Base-by-base conservation (phyloP, 768 basidiomycete species). In the Termitomyces bulborhizus region DNA sequence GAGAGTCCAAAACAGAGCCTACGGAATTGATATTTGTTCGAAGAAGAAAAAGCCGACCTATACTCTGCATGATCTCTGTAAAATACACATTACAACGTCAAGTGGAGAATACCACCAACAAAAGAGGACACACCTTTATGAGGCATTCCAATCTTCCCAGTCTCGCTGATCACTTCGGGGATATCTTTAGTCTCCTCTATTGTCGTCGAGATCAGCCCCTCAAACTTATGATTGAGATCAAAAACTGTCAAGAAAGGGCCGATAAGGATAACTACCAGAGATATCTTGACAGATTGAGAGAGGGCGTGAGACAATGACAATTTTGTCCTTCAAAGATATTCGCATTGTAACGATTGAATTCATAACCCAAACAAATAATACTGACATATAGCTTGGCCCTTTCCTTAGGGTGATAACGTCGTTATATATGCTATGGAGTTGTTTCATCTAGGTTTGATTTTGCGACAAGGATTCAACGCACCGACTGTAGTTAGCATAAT, bases 151-250 rank as follows among this genome's bases (percentile, higher is more conserved):
- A 98, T 95, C 72, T 96, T 94, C 9, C 95, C 95, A 1, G 93
- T 96, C 69, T 95, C 91, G 51, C 90, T 90, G 51, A 98, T 88
- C 54, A 86, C 81, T 71, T 93, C 93, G 39, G 95, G 95, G 53
- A 97, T 93, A 66, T 96, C 92, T 66, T 95, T 96, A 1, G 95
- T 98, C 66, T 96, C 91, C 67, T 96, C 93, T 63, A 98, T 96
- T 45, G 93, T 97, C 16, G 83, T 82, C 41, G 92, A 90, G 59
- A 98, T 93, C 41, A 95, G 77, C 43, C 90, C 90, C 72, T 98
- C 95, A 64, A 97, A 97, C 85, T 93, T 59, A 44, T 15, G 6
- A 27, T 18, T 32, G 46, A 32, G 26, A 12, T 49, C 41, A 41
- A 47, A 31, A 27, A 46, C 46, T 13, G 41, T 31, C 39, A 27